These are phyloP conservation scores for Teratosphaeriaceae sp. DNA, from an alignment of 2,329 filamentous ascomycete genomes.

Conservation along the genomic window DNA sequence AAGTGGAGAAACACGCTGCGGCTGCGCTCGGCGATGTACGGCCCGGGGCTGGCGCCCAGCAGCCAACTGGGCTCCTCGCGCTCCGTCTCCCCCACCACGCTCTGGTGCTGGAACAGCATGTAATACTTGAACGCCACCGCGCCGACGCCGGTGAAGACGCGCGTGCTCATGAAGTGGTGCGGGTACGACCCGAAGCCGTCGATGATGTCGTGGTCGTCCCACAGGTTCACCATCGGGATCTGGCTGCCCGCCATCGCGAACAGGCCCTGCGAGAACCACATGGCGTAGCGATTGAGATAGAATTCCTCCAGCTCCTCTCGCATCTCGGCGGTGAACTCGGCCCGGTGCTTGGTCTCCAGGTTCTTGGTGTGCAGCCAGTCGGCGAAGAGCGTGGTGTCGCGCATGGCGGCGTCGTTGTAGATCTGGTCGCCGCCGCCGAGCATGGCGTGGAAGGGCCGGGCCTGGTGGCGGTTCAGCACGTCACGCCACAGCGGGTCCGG, in stretches of 20 bases:
- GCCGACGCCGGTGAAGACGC: conserved; percentile 83
- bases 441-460: conserved; percentile 94
- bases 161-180: conserved; percentile 82
- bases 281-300: conserved; percentile 80
- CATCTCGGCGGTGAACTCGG: conserved; percentile 72
- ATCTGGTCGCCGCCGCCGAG: conserved; percentile 95
- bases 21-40: conserved; percentile 82
- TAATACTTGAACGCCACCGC: conserved; percentile 97
- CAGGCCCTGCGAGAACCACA: conserved; percentile 94
- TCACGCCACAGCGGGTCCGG: conserved; percentile 97
- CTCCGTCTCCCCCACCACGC: conserved; percentile 71
- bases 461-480: conserved; percentile 87
- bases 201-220: conserved; percentile 73
- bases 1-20: conserved; percentile 80
- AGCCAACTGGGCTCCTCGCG: conserved; percentile 86
- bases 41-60: conserved; percentile 69
- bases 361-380: conserved; percentile 82
- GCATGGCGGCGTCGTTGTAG: conserved; percentile 82
- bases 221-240: conserved; percentile 98
- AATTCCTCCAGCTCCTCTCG: conserved; percentile 83
- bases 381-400: conserved; percentile 67
- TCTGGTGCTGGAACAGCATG: conserved; percentile 97
- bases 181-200: conserved; percentile 87
- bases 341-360: conserved; percentile 68
- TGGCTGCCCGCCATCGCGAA: conserved; percentile 90